Evolutionary conservation across 495 filamentous ascomycete species (phyloP).

Genomic region (Penicillium fimorum): DNA sequence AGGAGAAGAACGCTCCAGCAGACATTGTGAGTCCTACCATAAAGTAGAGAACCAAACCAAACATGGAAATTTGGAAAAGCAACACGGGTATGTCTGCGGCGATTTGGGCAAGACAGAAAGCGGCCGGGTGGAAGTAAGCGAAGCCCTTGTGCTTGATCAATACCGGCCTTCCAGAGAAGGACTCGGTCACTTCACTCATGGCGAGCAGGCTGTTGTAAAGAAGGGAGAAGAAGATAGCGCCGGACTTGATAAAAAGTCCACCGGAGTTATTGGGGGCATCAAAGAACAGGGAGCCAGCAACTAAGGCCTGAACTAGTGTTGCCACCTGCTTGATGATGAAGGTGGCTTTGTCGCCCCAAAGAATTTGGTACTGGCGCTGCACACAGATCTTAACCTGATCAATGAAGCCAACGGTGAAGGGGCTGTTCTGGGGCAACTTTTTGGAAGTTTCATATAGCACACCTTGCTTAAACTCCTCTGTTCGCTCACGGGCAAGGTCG

Average conservation of each 20-base stretch:
- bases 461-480: constrained; percentile 48
- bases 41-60: constrained; percentile 71
- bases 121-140: constrained; percentile 71
- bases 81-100: constrained; percentile 67
- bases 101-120: constrained; percentile 68
- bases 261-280: constrained; percentile 34
- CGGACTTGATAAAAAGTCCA: constrained; percentile 54
- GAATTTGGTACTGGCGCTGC: constrained; percentile 54
- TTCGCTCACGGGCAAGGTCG: constrained; percentile 41
- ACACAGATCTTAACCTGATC: constrained; percentile 58
- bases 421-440: constrained; percentile 40
- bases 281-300: constrained; percentile 46
- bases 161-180: constrained; percentile 67
- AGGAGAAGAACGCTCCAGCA: constrained; percentile 54
- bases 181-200: constrained; percentile 67
- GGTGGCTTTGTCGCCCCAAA: constrained; percentile 60
- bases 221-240: constrained; percentile 67
- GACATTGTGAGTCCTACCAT: constrained; percentile 56
- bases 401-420: constrained; percentile 57
- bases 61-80: constrained; percentile 62
- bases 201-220: constrained; percentile 73
- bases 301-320: constrained; percentile 40
- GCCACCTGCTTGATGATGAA: constrained; percentile 58
- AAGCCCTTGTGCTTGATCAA: constrained; percentile 75
- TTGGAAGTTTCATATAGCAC: constrained; percentile 45